These are phyloP conservation scores for Aspergillus affinis DNA, from an alignment of 495 filamentous ascomycete genomes.

Conservation along the genomic window DNA sequence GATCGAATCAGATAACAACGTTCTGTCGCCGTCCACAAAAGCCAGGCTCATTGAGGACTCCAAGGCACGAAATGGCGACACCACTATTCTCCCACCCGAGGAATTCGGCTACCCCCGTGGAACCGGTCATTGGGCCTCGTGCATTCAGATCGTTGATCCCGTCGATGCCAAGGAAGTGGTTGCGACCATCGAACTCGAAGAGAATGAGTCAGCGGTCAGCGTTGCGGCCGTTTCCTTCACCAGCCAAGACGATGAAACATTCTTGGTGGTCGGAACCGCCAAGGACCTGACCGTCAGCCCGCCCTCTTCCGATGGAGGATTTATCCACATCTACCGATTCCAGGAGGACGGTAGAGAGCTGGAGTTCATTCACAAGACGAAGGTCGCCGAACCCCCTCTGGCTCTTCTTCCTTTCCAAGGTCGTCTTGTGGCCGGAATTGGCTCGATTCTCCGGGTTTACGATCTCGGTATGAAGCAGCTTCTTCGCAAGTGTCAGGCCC, in stretches of 20 bases:
- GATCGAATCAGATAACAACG: conserved; percentile 89
- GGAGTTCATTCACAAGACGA: conserved; percentile 95
- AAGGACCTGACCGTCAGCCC: conserved; percentile 83
- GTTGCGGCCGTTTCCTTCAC: conserved; percentile 80
- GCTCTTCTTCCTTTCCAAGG: conserved; percentile 92
- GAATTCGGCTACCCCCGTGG: conserved; percentile 89
- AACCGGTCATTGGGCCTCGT: conserved; percentile 88
- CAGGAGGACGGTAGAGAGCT: conserved; percentile 79
- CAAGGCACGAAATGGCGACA: conserved; percentile 66
- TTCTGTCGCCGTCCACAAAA: conserved; percentile 72
- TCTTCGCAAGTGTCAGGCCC: conserved; percentile 84
- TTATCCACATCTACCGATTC: conserved; percentile 92
- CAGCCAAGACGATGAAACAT: conserved; percentile 83
- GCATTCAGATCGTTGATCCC: conserved; percentile 87
- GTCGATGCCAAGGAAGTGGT: conserved; percentile 68
- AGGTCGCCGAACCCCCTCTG: conserved; percentile 81
- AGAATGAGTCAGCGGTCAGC: conserved; percentile 91
- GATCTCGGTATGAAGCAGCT: conserved; percentile 89
- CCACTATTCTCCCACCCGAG: conserved; percentile 65
- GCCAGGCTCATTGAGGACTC: conserved; percentile 66
- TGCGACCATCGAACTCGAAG: conserved; percentile 73
- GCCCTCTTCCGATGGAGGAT: conserved; percentile 71
- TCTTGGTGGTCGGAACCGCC: conserved; percentile 88
- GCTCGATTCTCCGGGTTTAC: conserved; percentile 78
- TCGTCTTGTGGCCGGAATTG: conserved; percentile 79